Evolutionary conservation across 2,329 filamentous ascomycete genomes (phyloP), one percentile per base, ranked within the genome.

Genomic region (Cercospora sp.): DNA sequence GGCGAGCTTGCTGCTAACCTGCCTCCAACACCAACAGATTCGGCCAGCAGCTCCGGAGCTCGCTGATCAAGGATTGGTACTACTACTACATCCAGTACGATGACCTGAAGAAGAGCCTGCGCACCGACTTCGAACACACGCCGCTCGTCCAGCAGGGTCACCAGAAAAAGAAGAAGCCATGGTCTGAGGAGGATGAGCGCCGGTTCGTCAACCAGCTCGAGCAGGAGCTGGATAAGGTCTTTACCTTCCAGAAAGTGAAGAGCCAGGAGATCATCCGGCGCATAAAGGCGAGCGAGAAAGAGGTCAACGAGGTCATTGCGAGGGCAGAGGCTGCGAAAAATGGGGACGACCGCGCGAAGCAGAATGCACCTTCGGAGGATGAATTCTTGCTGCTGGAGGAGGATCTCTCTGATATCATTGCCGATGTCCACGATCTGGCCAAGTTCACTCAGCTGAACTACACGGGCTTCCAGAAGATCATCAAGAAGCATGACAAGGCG

Each of bases 61-160:
- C 94, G 79, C 87, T 97, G 78, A 96, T 98, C 81, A 93, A 92
- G 84, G 94, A 98, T 83, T 99, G 96, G 83, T 90, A 94, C 80
- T 97, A 94, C 90, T 93, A 97, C 84, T 99, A 99, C 83, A 97
- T 99, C 82, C 91, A 93, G 82, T 99, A 99, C 83, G 94, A 97
- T 79, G 92, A 90, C 72, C 87, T 99, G 60, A 99, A 99, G 83
- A 85, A 87, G 73, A 89, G 93, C 72, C 89, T 99, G 70, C 95
- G 94, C 82, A 89, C 87, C 68, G 87, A 89, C 68, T 91, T 86
- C 72, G 87, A 89, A 68, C 82, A 79, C 67, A 79, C 80, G 65
- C 85, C 80, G 51, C 83, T 78, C 68, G 80, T 78, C 70, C 76
- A 73, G 68, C 76, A 79, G 61, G 77, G 77, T 63, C 77, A 69